Evolutionary conservation across 805 yeast genomes (phyloP), one percentile per base, ranked within the genome.

Genomic region (Candida sithepensis): DNA sequence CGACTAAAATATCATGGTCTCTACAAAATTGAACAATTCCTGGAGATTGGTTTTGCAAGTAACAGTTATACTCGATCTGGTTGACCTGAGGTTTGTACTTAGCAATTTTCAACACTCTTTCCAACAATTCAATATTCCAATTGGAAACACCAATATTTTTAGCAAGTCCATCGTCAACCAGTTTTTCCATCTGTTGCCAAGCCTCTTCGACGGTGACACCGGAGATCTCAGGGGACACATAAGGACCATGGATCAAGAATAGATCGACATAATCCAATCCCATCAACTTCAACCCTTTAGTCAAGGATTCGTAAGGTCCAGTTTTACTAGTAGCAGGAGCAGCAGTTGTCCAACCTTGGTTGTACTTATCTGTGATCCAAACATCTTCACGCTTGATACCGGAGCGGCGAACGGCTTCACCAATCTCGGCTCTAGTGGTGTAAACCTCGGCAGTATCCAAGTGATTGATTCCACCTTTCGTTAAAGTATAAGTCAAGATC

Each of bases 371-470:
- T 23, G 88, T 84, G 49, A 84, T 61, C 72, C 76, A 84, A 13
- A 82, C 49, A 61, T 65, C 66, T 45, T 64, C 76, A 67, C 90
- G 73, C 18, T 64, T 59, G 7, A 69, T 51, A 7, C 75, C 78
- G 0, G 75, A 61, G 38, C 64, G 57, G 45, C 66, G 67, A 39
- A 82, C 52, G 0, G 83, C 88, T 34, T 61, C 71, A 10, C 82
- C 85, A 41, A 82, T 75, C 59, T 83, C 89, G 1, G 58, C 59
- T 50, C 80, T 79, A 2, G 88, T 84, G 20, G 77, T 72, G 63
- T 84, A 84, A n/a, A 72, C 67, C 54, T 84, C 87, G 1, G 89
- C 89, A 7, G 85, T 79, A 58, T 84, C 90, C 40, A 84, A 64
- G 60, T 82, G 88, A 41, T 65, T 72, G 63, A 76, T 79, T 0